Base-by-base conservation (phyloP, 768 basidiomycete genomes). In the Austroboletus eburneus region DNA sequence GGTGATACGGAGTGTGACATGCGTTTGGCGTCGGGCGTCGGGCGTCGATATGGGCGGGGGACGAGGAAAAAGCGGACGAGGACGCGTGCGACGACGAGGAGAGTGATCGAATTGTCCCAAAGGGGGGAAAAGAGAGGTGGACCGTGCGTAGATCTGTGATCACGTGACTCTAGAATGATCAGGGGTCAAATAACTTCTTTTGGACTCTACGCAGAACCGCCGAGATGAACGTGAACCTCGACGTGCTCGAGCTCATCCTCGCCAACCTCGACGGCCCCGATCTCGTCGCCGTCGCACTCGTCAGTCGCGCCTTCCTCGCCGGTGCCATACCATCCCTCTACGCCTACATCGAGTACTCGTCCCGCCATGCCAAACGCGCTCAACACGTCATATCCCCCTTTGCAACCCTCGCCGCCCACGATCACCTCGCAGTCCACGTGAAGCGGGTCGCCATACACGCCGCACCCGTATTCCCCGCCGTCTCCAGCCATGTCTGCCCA, bases 221-320 rank as follows among this genome's bases (percentile, higher is more conserved):
- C 22, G 80, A 79, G 10, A 79, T 85, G 53, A 84, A 78, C 55
- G 69, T 87, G 39, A 81, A 87, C 51, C 72, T 80, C 17, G 87
- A 90, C 65, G 82, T 88, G 30, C 73, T 87, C 34, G 81, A 84
- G 57, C 69, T 80, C n/a, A 78, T 89, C 16, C 83, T 83, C 51
- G 63, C 68, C 0, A 68, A 74, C 54, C 67, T 89, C 5, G 59
- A 71, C 34, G 70, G 72, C 16, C 46, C 64, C 1, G 83, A 86
- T 54, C 73, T 89, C 25, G 72, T 78, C 14, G 73, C 78, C 3
- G 70, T 80, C 17, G 77, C 82, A 1, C 78, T 80, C 34, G 85
- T 86, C 57, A 83, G 77, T 57, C 73, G 72, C 35, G 77, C 83
- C 0, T 89, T 88, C 51, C 69, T 81, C 21, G 76, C 77, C 0